Evolutionary conservation across 1,284 basidiomycete species (phyloP), one percentile per base, ranked within the genome.

Genomic region (Leccinum pachyderme): DNA sequence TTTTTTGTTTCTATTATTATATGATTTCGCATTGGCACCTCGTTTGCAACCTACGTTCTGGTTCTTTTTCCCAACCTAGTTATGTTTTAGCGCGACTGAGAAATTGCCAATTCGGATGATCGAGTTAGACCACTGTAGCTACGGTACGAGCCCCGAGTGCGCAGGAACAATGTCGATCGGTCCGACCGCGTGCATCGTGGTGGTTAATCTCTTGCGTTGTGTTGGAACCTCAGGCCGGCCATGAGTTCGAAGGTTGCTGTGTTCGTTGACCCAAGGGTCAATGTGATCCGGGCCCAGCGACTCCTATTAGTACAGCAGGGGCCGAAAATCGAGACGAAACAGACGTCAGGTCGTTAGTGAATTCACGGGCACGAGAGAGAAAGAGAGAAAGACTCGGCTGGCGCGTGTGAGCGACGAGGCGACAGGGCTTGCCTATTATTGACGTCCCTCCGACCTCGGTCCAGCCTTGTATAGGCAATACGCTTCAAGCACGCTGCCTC

Each of bases 341-440:
- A 18, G 18, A 18, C 18, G 18, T 12, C 0, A 2, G 6, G n/a
- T 39, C n/a, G 37, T 39, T 39, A 22, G 37, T 39, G 18, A 39
- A 22, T 22, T 39, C 7, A 39, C 37, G 37, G 37, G 18, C 11
- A 39, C 37, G 4, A 39, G 37, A 39, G 35, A 18, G 35, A 37
- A 1, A 11, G n/a, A 37, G 37, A 11, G 37, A 18, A 6, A 39
- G n/a, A 18, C 37, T 39, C 37, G 37, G 37, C n/a, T 18, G 44
- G 27, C 25, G 63, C 67, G 64, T 65, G 64, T 65, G 61, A 67
- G 61, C 64, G 66, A 68, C 55, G 66, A 65, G 64, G 64, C 56
- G 55, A 50, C 48, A 39, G 31, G 28, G 29, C 31, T 25, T 32
- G 22, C 47, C 44, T 15, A 24, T 25, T 25, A 27, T 44, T 28